phyloP scores from a whole-genome alignment of 768 basidiomycete genomes.

The Sarcodon aspratus region DNA sequence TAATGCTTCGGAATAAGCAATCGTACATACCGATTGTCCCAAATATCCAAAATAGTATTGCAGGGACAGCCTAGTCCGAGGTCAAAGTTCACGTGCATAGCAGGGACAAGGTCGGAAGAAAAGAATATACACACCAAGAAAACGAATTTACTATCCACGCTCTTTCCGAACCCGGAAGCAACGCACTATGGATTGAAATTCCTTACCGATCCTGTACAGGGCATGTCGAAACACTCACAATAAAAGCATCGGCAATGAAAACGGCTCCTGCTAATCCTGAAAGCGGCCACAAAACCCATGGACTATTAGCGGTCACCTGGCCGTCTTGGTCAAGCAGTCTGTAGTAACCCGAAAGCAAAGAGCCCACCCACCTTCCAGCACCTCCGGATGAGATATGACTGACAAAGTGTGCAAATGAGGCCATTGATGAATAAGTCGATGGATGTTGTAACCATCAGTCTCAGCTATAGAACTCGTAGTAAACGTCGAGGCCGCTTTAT shows the following conservation, averaged over 20 bases:
- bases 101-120: background rate
- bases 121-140: background rate
- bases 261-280: conserved; percentile 20
- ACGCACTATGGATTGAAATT: conserved; percentile 1
- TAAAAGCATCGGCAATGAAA: conserved; percentile 26
- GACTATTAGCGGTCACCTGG: conserved; percentile 29
- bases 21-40: background rate
- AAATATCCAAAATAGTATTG: background rate
- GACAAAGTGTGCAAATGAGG: conserved; percentile 32
- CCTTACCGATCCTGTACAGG: background rate
- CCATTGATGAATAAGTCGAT: conserved; percentile 37
- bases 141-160: background rate
- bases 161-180: conserved; percentile 1
- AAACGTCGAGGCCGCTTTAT: background rate
- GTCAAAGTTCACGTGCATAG: background rate
- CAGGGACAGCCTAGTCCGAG: background rate
- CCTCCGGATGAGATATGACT: conserved; percentile 35
- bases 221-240: conserved; percentile 15
- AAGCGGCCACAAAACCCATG: conserved; percentile 25
- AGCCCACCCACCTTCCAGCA: conserved; percentile 35
- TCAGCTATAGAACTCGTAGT: conserved; percentile 17
- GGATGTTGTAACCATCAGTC: conserved; percentile 22
- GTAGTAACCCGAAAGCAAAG: background rate
- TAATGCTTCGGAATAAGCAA: background rate
- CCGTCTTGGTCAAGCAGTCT: background rate